Conservation (phyloP, 441 rosid genomes). For the Omphalea diandra region DNA sequence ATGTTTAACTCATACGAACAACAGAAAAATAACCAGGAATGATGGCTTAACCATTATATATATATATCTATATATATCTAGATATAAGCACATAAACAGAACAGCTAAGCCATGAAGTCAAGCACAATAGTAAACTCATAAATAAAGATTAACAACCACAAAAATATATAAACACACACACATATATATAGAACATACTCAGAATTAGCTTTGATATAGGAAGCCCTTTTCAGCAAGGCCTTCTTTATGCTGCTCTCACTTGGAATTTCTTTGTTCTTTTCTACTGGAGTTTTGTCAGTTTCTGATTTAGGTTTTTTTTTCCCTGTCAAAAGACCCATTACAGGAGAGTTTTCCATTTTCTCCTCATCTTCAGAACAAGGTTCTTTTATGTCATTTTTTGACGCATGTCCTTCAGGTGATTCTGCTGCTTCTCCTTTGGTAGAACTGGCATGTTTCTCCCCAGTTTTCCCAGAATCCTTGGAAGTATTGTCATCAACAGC, state of each 20-base stretch:
- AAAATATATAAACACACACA: slow-evolving; percentile 13
- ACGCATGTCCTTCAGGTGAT: slow-evolving; percentile 38
- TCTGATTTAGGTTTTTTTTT: slow-evolving; percentile 31
- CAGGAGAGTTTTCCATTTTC: slow-evolving; percentile 78
- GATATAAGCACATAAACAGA: slow-evolving; percentile 6
- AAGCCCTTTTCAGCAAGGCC: slow-evolving; percentile 57
- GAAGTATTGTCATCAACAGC: slow-evolving; percentile 40
- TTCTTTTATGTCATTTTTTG: slow-evolving; percentile 43
- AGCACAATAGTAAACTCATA: slow-evolving; percentile 12
- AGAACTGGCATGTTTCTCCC: slow-evolving; percentile 32
- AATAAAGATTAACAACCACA: slow-evolving; percentile 5
- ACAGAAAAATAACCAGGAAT: background rate
- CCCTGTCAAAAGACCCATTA: slow-evolving; percentile 64
- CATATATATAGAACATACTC: slow-evolving; percentile 56
- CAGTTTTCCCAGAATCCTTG: slow-evolving; percentile 43
- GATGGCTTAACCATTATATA: no score
- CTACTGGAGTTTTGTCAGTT: slow-evolving; percentile 31
- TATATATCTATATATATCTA: no score
- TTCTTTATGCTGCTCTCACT: slow-evolving; percentile 50
- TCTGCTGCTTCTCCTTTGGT: slow-evolving; percentile 37
- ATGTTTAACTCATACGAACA: slow-evolving; percentile 10
- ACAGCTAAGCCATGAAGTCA: slow-evolving; percentile 4
- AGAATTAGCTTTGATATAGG: slow-evolving; percentile 58
- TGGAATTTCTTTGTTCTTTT: slow-evolving; percentile 40
- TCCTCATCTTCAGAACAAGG: slow-evolving; percentile 46